Evolutionary conservation across 2,329 filamentous ascomycete genomes (phyloP), one percentile per base, ranked within the genome.

Genomic region (Rasamsonia emersonii): DNA sequence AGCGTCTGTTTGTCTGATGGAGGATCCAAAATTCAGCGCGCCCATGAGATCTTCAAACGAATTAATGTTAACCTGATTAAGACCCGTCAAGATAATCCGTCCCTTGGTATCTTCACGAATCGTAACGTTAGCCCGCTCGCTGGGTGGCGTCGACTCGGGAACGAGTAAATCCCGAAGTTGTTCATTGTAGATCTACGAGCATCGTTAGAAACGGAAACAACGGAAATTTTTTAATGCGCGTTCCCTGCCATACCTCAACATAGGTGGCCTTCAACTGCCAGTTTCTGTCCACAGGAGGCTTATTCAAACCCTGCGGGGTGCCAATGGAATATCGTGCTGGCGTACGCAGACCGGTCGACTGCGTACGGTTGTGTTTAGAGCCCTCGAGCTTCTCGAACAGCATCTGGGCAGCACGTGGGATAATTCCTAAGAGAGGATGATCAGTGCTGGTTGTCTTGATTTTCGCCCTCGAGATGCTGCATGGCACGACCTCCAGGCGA

Each of bases 191-290:
- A 98, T 98, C 68, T 96, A 45, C 24, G 31, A 26, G 18, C 2
- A 27, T 32, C 27, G 25, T 51, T 33, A 53, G 45, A 31, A 7
- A 32, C 16, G 14, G 18, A 26, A 35, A 17, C 18, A 6, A 20
- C 10, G 19, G 18, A 6, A 17, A 29, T 16, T 9, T 23, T n/a
- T 17, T 28, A 14, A n/a, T n/a, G n/a, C n/a, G n/a, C n/a, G n/a
- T n/a, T n/a, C n/a, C n/a, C n/a, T n/a, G n/a, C 28, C 47, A 35
- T 59, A 75, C 71, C 60, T 77, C 75, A 33, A 95, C 84, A 53
- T 95, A 95, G 1, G 88, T 95, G 8, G 89, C 91, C 57, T 83
- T 93, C 49, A 98, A 67, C 32, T 85, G 81, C 91, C 91, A 98
- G 40, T 72, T 82, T 58, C 82, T 86, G 29, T 91, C 83, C 19